phyloP scores from a whole-genome alignment of 2,329 filamentous ascomycete genomes.

The Arthrobotrys sphaeroides region DNA sequence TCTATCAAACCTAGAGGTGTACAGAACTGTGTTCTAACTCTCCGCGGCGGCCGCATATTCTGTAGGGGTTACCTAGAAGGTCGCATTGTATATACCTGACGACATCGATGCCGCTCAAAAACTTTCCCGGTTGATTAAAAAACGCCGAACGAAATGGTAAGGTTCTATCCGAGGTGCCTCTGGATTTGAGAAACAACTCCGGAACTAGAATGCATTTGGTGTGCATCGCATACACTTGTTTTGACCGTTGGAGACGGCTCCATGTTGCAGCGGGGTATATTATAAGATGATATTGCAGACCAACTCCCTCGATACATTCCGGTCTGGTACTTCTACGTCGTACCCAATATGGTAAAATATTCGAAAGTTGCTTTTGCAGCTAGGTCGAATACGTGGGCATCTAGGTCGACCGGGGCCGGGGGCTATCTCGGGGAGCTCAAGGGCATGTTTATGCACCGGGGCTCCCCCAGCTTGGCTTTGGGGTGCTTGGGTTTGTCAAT shows the following conservation, averaged over 20 bases:
- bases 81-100: not conserved
- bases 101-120: not conserved
- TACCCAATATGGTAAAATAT: too few species aligned
- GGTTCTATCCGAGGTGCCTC: not conserved
- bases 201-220: not conserved
- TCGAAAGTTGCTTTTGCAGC: too few species aligned
- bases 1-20: not conserved
- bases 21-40: constrained; percentile 16
- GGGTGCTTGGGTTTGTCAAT: not conserved
- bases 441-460: not conserved
- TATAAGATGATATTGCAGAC: not conserved
- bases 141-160: too few species aligned
- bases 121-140: not conserved
- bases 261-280: not conserved
- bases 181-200: not conserved
- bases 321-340: too few species aligned
- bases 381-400: too few species aligned
- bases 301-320: too few species aligned
- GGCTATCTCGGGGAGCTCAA: not conserved
- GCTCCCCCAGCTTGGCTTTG: not conserved
- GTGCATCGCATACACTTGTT: not conserved
- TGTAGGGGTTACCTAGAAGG: not conserved
- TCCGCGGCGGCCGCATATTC: constrained; percentile 18
- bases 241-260: not conserved
- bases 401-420: too few species aligned